Percentiles rank a stretch among this genome's conserved stretches.
Conservation (phyloP, 176 grass and related monocot species). For the Poa pratensis region DNA sequence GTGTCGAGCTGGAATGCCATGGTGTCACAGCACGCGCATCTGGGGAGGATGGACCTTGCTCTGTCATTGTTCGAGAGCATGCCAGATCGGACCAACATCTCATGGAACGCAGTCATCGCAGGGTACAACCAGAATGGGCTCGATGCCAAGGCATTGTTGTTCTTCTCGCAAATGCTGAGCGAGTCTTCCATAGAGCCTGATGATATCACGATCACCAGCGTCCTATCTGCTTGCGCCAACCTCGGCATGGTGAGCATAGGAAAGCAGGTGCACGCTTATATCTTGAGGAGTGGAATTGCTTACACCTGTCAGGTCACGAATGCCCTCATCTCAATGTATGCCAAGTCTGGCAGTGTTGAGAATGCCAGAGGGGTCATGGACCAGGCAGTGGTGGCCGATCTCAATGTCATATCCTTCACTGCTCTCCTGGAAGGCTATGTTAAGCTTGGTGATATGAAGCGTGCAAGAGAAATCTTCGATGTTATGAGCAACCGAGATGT, state of each 20-base stretch:
- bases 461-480: slow-evolving; percentile 73
- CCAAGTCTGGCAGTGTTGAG: slow-evolving; percentile 59
- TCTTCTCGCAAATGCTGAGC: slow-evolving; percentile 62
- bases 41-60: slow-evolving; percentile 76
- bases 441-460: slow-evolving; percentile 69
- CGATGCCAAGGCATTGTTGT: slow-evolving; percentile 63
- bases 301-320: slow-evolving; percentile 55
- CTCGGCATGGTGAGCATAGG: slow-evolving; percentile 53
- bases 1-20: slow-evolving; percentile 74
- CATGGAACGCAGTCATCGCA: slow-evolving; percentile 87
- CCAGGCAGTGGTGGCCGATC: slow-evolving; percentile 42
- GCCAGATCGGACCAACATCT: slow-evolving; percentile 60
- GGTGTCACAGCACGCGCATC: slow-evolving; percentile 53
- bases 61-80: slow-evolving; percentile 59
- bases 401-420: slow-evolving; percentile 92
- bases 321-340: slow-evolving; percentile 78
- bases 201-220: slow-evolving; percentile 61
- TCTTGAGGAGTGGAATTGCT: slow-evolving; percentile 49
- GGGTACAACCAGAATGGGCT: slow-evolving; percentile 77
- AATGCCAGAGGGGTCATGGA: slow-evolving; percentile 68
- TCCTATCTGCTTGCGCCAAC: slow-evolving; percentile 59
- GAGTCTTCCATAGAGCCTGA: slow-evolving; percentile 53
- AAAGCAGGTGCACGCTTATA: slow-evolving; percentile 62
- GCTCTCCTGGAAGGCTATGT: slow-evolving; percentile 87
- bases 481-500: slow-evolving; percentile 81